Conservation (phyloP, 2,329 filamentous ascomycete genomes). For the Penicillium sp. region DNA sequence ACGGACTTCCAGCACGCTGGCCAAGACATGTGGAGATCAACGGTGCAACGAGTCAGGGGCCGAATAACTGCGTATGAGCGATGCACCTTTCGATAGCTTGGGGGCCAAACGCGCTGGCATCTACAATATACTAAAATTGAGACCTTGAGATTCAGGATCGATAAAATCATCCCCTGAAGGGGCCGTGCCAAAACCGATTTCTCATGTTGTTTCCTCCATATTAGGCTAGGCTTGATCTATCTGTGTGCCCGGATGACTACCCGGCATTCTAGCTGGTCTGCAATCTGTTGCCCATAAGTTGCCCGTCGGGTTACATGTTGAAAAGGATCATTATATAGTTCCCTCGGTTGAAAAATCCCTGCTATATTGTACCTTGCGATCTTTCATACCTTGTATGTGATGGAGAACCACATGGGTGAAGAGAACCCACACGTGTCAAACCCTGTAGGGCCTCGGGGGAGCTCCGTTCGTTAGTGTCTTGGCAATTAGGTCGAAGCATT, state of each 20-base stretch:
- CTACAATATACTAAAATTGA: background rate
- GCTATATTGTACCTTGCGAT: background rate
- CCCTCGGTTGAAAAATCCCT: background rate
- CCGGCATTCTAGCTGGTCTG: background rate
- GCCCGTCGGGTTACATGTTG: background rate
- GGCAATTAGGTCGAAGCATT: background rate
- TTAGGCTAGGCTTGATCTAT: background rate
- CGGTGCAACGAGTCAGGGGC: background rate
- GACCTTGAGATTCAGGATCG: background rate
- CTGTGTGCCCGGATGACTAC: background rate
- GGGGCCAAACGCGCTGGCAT: background rate
- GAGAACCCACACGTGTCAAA: background rate
- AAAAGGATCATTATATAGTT: background rate
- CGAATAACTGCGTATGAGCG: background rate
- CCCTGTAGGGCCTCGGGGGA: background rate
- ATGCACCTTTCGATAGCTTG: background rate
- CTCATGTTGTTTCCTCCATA: background rate
- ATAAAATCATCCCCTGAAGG: background rate
- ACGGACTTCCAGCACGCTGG: background rate
- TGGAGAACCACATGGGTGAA: background rate
- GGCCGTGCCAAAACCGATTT: background rate
- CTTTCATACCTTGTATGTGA: background rate
- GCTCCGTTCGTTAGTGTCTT: background rate
- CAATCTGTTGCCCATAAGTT: background rate
- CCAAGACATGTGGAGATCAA: background rate